A percentile compares a stretch with the other conserved stretches of the same genome.
These are phyloP conservation scores for Cercospora sp. DNA, from an alignment of 2,329 filamentous ascomycete genomes.

Conservation along the genomic window DNA sequence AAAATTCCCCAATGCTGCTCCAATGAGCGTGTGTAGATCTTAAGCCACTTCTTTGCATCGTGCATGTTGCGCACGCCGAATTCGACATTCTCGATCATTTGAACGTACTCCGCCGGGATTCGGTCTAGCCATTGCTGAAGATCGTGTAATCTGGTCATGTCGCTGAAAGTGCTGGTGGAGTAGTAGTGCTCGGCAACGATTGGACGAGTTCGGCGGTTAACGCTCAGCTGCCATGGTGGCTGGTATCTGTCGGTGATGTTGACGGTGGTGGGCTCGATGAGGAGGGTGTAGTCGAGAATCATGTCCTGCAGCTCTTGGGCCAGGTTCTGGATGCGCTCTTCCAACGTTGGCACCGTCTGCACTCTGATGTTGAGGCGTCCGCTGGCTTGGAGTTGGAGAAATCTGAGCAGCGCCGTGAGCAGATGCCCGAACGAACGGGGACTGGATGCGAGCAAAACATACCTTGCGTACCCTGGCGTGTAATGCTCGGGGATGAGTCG, in stretches of 20 bases:
- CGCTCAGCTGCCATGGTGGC: slow-evolving; percentile 12
- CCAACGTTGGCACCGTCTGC: not conserved
- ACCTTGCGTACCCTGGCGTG: not conserved
- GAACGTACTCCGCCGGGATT: not conserved
- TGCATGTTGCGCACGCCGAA: not conserved
- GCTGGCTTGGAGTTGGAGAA: not conserved
- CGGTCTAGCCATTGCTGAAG: not conserved
- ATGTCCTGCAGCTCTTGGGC: slow-evolving; percentile 12
- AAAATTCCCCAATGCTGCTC: not conserved
- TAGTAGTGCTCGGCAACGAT: not conserved
- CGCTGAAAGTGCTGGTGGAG: not conserved
- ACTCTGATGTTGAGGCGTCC: not conserved
- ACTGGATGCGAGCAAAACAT: not conserved
- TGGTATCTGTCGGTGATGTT: not conserved
- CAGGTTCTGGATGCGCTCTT: slow-evolving; percentile 7
- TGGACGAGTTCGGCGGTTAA: slow-evolving; percentile 5
- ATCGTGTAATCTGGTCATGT: not conserved
- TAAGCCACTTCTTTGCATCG: not conserved
- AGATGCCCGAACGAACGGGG: not conserved
- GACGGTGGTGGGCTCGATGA: slow-evolving; percentile 4
- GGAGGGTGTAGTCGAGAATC: slow-evolving; percentile 10
- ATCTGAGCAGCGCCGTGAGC: not conserved
- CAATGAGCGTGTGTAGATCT: not conserved
- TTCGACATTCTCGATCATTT: not conserved
- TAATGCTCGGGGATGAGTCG: not conserved